A percentile compares a stretch with the other conserved stretches of the same genome.
phyloP scores from a whole-genome alignment of 2,329 filamentous ascomycete species.

The Rosellinia necatrix region DNA sequence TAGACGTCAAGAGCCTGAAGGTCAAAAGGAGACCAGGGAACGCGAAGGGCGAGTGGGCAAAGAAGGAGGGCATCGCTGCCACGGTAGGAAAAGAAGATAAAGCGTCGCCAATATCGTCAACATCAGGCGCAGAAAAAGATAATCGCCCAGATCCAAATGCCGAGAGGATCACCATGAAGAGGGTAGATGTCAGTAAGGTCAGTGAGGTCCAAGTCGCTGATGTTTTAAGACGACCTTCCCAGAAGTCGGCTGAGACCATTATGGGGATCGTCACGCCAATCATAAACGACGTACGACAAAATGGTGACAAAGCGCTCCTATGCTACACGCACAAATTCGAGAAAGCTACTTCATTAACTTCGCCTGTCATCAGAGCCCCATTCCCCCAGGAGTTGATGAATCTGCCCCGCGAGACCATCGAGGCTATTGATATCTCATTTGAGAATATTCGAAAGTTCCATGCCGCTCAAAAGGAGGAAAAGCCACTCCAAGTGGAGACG shows the following conservation, averaged over 20 bases:
- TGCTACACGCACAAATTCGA: constrained; percentile 98
- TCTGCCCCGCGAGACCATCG: constrained; percentile 78
- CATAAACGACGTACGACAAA: constrained; percentile 80
- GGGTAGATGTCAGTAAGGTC: constrained; percentile 71
- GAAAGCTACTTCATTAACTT: constrained; percentile 87
- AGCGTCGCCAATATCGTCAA: constrained; percentile 42
- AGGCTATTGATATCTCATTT: constrained; percentile 91
- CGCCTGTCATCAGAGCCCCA: constrained; percentile 86
- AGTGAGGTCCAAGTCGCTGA: constrained; percentile 69
- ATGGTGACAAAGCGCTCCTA: constrained; percentile 86
- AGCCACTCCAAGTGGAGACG: constrained; percentile 85
- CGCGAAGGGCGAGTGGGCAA: constrained; percentile 90
- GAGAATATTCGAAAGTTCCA: constrained; percentile 97
- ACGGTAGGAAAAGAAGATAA: constrained; percentile 42
- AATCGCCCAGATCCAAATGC: constrained; percentile 45
- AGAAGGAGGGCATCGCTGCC: constrained; percentile 72
- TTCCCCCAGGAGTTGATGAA: constrained; percentile 88
- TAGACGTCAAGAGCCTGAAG: constrained; percentile 94
- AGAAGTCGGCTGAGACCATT: constrained; percentile 92
- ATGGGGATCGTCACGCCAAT: constrained; percentile 91
- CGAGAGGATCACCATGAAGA: constrained; percentile 78
- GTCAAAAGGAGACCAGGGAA: constrained; percentile 92
- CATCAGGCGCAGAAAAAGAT: constrained; percentile 45
- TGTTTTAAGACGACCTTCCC: constrained; percentile 84
- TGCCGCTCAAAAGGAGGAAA: constrained; percentile 83